Evolutionary conservation across 2,329 filamentous ascomycete species (phyloP), one percentile per base, ranked within the genome.

Genomic region (Penicillium sp.): DNA sequence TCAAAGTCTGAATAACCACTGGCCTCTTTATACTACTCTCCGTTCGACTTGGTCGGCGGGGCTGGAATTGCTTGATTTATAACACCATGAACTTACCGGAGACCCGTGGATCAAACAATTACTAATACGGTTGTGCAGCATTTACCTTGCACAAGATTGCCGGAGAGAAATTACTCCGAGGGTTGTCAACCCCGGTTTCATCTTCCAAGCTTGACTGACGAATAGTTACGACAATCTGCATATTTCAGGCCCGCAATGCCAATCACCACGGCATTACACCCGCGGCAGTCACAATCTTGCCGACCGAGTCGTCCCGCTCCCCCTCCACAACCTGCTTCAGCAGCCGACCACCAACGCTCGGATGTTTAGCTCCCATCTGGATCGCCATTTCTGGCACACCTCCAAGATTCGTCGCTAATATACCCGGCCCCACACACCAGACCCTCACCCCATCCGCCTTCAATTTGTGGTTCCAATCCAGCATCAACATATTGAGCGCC

Each of bases 401-500:
- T 1, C 63, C 61, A 4, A 65, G 37, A 58, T 63, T 63, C 0
- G 80, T 83, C 0, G 79, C 81, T 59, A 83, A 64, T 54, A 82
- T 78, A 0, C 82, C 81, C 0, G 81, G 81, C 52, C 71, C 76
- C 2, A 83, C 74, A 4, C 64, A 69, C 64, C 78, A 84, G 0
- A 83, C 79, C 62, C 83, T 84, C n/a, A 83, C 78, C 0, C 77
- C 76, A 65, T 82, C 80, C 5, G 75, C 71, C 62, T 73, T 73
- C 59, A 81, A 63, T 16, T 72, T 67, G 42, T 74, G 72, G 37
- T 71, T 62, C 81, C 82, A 86, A 8, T 82, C 77, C 48, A 83
- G 59, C 78, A 81, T 80, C 65, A 82, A 38, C 73, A 83, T 84
- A 42, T 81, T 84, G 64, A 84, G 55, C 0, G 77, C 82, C 4